Base-by-base conservation (phyloP, 257 asterid species). In the Nicotiana tomentosiformis region DNA sequence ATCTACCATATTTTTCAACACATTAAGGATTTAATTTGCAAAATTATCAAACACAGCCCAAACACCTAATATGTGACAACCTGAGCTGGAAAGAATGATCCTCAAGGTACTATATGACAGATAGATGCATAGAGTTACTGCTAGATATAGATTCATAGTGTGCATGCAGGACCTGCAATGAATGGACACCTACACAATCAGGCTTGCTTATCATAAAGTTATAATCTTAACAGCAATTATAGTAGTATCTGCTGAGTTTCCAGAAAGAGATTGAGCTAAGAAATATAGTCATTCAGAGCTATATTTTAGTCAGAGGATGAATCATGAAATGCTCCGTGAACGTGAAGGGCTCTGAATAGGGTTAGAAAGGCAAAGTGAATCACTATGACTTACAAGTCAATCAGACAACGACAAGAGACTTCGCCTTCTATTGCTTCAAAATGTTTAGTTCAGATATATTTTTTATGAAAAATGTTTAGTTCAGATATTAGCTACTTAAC, bases 161-260 rank as follows among this genome's bases (percentile, higher is more conserved):
- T 64, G 67, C n/a, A 15, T n/a, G 70, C 68, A 30, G 66, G 76
- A 58, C 84, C 65, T 65, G 84, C 82, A 81, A 81, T 43, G 18
- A 56, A 85, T 64, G 79, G 70, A 49, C 66, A 64, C 77, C 76
- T 81, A 20, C 43, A 64, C 78, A 30, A 37, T 65, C 65, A 80
- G 78, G 51, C 49, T 72, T 67, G 26, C 72, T 79, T 5, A 15
- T 76, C 30, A 39, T 35, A 65, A 43, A 61, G 7, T 55, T 65
- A 77, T 39, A 1, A 66, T 30, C 46, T n/a, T 66, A 66, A 30
- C 30, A 66, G 69, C 18, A 64, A 64, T 26, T 64, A 5, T 62
- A 23, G 67, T 29, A 64, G 69, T 26, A 11, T 64, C 69, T 11
- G 69, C 68, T 64, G 39, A 64, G 14, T 10, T 64, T 29, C 69